Percentiles rank a stretch among this genome's conserved stretches.
Evolutionary conservation across 768 basidiomycete genomes (phyloP).

Genomic region (Strobilomyces dryophilus): DNA sequence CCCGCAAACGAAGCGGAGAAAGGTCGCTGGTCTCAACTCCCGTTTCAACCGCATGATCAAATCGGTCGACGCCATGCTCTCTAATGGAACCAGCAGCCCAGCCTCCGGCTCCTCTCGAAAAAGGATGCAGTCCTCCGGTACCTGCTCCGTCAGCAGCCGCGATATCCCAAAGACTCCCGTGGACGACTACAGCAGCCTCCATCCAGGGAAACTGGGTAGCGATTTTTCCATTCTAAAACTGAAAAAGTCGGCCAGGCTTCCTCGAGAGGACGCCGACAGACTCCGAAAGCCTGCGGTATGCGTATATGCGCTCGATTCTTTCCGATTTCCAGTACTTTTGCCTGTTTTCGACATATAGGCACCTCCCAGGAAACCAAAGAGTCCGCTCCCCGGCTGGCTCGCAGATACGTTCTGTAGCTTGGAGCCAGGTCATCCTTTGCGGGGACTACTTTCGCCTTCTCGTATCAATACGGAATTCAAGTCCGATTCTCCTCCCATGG

Average conservation of each 20-base stretch:
- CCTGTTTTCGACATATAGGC: constrained; percentile 12
- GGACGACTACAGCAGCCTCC: constrained; percentile 35
- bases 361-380: constrained; percentile 21
- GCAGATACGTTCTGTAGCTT: constrained; percentile 47
- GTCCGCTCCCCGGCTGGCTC: constrained; percentile 53
- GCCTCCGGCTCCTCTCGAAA: constrained; percentile 20
- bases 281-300: constrained; percentile 20
- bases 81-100: constrained; percentile 18
- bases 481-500: background rate
- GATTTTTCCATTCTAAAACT: constrained; percentile 44
- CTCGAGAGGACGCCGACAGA: constrained; percentile 6
- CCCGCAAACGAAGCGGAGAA: constrained; percentile 43
- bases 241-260: constrained; percentile 14
- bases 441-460: constrained; percentile 27
- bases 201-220: constrained; percentile 34
- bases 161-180: constrained; percentile 39
- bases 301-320: constrained; percentile 26
- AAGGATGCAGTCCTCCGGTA: constrained; percentile 38
- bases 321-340: constrained; percentile 10
- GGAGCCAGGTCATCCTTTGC: constrained; percentile 32
- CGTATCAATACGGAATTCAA: constrained; percentile 4
- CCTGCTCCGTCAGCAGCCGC: constrained; percentile 42
- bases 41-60: constrained; percentile 68
- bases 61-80: constrained; percentile 44
- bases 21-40: constrained; percentile 47